These are phyloP conservation scores for Monilinia aucupariae DNA, from an alignment of 2,329 filamentous ascomycete genomes.

Conservation along the genomic window DNA sequence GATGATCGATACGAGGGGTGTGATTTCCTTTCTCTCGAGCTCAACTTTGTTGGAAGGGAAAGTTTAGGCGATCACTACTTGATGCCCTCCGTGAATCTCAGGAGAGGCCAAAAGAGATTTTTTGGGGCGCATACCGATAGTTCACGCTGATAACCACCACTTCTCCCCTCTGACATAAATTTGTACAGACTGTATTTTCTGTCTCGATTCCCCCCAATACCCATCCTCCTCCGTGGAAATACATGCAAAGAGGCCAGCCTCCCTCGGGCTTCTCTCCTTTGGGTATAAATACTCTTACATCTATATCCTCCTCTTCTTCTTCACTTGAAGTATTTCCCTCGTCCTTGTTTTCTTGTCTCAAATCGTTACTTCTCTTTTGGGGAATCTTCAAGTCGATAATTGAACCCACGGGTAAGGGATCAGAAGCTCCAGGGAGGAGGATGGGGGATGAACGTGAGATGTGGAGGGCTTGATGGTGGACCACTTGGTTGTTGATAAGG, in stretches of 20 bases:
- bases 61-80: neutral
- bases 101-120: neutral
- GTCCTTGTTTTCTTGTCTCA: too few species aligned
- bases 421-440: conserved; percentile 49
- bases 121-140: conserved; percentile 43
- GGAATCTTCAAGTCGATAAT: conserved; percentile 25
- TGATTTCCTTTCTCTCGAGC: neutral
- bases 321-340: conserved; percentile 34
- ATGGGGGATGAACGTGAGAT: conserved; percentile 47
- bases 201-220: conserved; percentile 59
- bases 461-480: conserved; percentile 49
- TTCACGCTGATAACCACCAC: conserved; percentile 51
- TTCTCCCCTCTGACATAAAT: conserved; percentile 46
- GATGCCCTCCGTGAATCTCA: neutral
- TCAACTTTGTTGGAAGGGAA: neutral
- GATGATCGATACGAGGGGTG: neutral
- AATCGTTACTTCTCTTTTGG: neutral
- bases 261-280: conserved; percentile 38
- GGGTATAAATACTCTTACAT: conserved; percentile 48
- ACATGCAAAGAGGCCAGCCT: conserved; percentile 53
- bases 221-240: conserved; percentile 56
- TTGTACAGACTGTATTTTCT: conserved; percentile 52
- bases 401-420: conserved; percentile 41
- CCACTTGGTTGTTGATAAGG: conserved; percentile 37
- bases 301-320: conserved; percentile 43